These are phyloP conservation scores for Lepiota venenata DNA, from an alignment of 768 basidiomycete species.

Conservation along the genomic window DNA sequence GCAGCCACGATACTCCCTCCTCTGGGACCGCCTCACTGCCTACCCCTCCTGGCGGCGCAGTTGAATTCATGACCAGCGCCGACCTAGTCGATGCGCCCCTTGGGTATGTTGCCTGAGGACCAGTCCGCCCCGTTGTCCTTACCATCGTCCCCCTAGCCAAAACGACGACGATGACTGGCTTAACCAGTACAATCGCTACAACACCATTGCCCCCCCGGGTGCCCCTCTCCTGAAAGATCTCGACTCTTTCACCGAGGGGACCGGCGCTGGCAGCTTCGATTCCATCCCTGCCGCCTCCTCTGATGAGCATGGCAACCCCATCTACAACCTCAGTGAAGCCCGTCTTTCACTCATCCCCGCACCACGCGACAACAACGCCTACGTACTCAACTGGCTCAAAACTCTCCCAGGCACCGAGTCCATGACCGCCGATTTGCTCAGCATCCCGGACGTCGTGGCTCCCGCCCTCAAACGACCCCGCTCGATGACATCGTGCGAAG, in stretches of 20 bases:
- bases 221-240: slow-evolving; percentile 53
- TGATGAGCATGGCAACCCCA: slow-evolving; percentile 31
- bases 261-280: slow-evolving; percentile 49
- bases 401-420: background rate
- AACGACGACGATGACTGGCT: background rate
- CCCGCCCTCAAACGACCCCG: slow-evolving; percentile 34
- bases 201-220: slow-evolving; percentile 29
- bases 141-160: slow-evolving; percentile 7
- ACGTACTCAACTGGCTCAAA: slow-evolving; percentile 38
- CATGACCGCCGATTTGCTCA: slow-evolving; percentile 3
- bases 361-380: slow-evolving; percentile 19
- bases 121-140: slow-evolving; percentile 11
- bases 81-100: slow-evolving; percentile 8
- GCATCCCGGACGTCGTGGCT: slow-evolving; percentile 25
- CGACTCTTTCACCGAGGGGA: slow-evolving; percentile 61
- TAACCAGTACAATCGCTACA: slow-evolving; percentile 19
- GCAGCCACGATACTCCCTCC: slow-evolving; percentile 29
- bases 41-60: slow-evolving; percentile 21
- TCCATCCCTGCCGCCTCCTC: slow-evolving; percentile 33
- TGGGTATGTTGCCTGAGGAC: slow-evolving; percentile 12
- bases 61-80: slow-evolving; percentile 13
- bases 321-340: slow-evolving; percentile 24
- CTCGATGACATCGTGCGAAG: slow-evolving; percentile 33
- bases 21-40: slow-evolving; percentile 30
- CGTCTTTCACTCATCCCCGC: slow-evolving; percentile 23